Conservation (phyloP, 208 protist genomes). For the Trypanosoma mega region DNA sequence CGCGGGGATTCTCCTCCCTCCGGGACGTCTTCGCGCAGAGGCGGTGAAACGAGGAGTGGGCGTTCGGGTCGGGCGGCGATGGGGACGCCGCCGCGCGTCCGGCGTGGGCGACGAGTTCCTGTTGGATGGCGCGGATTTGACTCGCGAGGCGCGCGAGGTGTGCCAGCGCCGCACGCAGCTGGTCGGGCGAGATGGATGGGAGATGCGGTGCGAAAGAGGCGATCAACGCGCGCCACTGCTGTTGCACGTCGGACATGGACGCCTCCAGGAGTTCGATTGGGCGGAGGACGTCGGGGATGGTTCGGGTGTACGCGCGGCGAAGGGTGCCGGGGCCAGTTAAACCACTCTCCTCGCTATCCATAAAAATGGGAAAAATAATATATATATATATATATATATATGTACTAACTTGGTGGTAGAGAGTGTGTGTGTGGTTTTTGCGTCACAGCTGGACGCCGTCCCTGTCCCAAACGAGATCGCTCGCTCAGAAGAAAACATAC, state of each 20-base stretch:
- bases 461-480: no score
- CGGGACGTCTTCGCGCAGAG: no score
- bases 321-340: constrained; percentile 4
- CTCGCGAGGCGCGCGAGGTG: constrained; percentile 28
- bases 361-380: no score
- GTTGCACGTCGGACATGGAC: constrained; percentile 50
- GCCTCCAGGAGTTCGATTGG: constrained; percentile 31
- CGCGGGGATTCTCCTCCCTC: background rate
- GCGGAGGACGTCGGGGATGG: constrained; percentile 43
- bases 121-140: constrained; percentile 70
- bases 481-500: no score
- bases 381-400: no score
- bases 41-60: background rate
- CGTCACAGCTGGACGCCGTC: no score
- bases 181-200: background rate
- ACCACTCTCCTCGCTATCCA: no score
- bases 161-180: background rate
- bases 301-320: constrained; percentile 60
- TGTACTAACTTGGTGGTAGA: no score
- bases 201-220: background rate
- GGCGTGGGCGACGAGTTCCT: constrained; percentile 60
- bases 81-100: no score
- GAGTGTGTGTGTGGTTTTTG: no score
- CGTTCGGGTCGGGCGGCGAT: constrained; percentile 6
- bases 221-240: constrained; percentile 45